A percentile compares a stretch with the other conserved stretches of the same genome.
These are phyloP conservation scores for Cupressus sempervirens DNA, from an alignment of 75 land plant species.

Conservation along the genomic window DNA sequence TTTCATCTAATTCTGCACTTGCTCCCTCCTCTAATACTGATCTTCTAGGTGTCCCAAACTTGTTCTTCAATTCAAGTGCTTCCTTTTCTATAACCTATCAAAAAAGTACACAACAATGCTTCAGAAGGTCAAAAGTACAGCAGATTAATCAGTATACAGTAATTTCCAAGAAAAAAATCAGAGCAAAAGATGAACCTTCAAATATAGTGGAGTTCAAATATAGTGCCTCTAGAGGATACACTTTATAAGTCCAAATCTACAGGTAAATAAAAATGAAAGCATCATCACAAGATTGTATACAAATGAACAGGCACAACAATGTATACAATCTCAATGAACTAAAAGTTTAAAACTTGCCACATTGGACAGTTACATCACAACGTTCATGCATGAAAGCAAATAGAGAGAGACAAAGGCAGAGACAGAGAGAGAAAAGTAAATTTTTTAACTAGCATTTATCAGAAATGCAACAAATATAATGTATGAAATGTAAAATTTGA, in stretches of 20 bases:
- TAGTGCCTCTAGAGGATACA: background rate
- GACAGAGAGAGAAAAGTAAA: background rate
- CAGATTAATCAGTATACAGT: background rate
- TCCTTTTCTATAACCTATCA: conserved; percentile 82
- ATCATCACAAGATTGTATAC: background rate
- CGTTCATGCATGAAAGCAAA: background rate
- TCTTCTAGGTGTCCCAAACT: conserved; percentile 76
- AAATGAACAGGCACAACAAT: background rate
- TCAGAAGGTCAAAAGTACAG: background rate
- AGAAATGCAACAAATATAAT: background rate
- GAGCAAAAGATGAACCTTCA: background rate
- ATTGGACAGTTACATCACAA: too few relatives aligned
- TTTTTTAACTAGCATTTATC: background rate
- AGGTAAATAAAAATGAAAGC: background rate
- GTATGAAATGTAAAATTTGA: background rate
- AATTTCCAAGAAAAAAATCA: background rate
- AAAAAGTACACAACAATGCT: background rate
- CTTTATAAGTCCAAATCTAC: background rate
- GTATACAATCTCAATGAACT: background rate
- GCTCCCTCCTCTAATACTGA: conserved; percentile 67
- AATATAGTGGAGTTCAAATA: background rate
- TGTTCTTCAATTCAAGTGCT: conserved; percentile 77
- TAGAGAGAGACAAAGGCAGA: too few relatives aligned
- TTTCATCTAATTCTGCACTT: conserved; percentile 71
- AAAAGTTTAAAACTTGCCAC: too few relatives aligned